These are phyloP conservation scores for Aspergillus udagawae DNA, from an alignment of 2,329 filamentous ascomycete genomes.

Conservation along the genomic window DNA sequence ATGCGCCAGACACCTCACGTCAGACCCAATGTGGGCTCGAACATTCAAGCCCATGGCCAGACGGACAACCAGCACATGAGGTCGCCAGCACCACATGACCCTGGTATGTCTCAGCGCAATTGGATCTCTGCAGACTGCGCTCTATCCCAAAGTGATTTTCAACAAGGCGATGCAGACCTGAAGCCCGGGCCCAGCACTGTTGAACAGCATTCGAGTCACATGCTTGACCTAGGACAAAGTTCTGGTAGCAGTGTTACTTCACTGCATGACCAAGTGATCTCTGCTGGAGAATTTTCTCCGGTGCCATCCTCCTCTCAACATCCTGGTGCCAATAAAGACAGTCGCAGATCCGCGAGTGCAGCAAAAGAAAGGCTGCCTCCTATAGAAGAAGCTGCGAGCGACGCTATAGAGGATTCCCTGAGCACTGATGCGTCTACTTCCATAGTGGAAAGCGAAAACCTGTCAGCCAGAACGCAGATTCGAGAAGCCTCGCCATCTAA, in stretches of 20 bases:
- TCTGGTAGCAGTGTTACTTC: not conserved
- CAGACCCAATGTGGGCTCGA: not conserved
- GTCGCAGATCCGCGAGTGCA: not conserved
- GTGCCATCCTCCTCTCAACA: not conserved
- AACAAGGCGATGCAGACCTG: not conserved
- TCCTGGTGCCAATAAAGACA: not conserved
- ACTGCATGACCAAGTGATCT: not conserved
- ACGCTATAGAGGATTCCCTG: not conserved
- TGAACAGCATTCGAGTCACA: not conserved
- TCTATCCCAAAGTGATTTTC: not conserved
- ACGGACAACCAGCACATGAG: not conserved
- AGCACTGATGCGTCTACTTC: not conserved
- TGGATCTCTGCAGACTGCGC: not conserved
- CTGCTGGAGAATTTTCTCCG: not conserved
- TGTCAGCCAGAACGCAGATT: constrained; percentile 1
- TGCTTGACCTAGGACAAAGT: not conserved
- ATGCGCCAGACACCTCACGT: not conserved
- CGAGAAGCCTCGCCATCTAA: constrained; percentile 6
- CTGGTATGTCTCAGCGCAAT: not conserved
- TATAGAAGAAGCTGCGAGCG: constrained; percentile 6
- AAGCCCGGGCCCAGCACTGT: not conserved
- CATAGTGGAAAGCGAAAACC: not conserved
- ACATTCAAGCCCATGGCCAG: not conserved
- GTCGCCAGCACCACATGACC: not conserved
- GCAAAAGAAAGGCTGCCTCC: constrained; percentile 8